Base-by-base conservation (phyloP, 345 rosid species). In the Heritiera littoralis region DNA sequence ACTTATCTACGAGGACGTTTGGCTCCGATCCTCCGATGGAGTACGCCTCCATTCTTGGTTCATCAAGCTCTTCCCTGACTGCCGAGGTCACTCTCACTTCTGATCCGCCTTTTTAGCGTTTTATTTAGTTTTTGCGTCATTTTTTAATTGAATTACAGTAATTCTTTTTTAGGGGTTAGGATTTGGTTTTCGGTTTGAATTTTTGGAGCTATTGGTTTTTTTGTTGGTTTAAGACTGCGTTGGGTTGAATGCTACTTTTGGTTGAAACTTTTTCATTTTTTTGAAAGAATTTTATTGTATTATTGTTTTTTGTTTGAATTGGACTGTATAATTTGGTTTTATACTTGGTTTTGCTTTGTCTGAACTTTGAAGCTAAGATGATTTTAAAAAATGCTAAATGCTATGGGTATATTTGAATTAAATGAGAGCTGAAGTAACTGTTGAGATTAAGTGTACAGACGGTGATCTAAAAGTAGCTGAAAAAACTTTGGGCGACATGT, bases 31-130 rank as follows among this genome's bases (percentile, higher is more conserved):
- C 81, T 86, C 97, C 48, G 99, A 96, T 67, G 98, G 98, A 49
- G 86, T 91, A 71, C 93, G 90, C 35, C 99, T 96, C 68, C 99
- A 96, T 79, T 83, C 98, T 67, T 96, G 99, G 99, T 94, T 96
- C 88, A 91, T 94, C 90, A 96, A 89, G 83, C 86, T 91, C 87
- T 81, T 87, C 71, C 94, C 99, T 48, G 88, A 89, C 0, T 88
- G 94, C 88, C 90, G 84, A 88, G 99, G 99, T 96, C 68, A 61
- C n/a, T 54, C n/a, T 54, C 59, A 14, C 43, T 63, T 41, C 56
- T 32, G 67, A 61, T 71, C 75, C 43, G 60, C 75, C 6, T 71
- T 30, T 49, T 49, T 71, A 49, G 60, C 59, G 5, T 71, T 51
- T 71, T 3, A 45, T 71, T 28, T 49, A 1, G 11, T 48, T 70